Evolutionary conservation across 2,329 filamentous ascomycete species (phyloP).

Genomic region (Alternaria triticina): DNA sequence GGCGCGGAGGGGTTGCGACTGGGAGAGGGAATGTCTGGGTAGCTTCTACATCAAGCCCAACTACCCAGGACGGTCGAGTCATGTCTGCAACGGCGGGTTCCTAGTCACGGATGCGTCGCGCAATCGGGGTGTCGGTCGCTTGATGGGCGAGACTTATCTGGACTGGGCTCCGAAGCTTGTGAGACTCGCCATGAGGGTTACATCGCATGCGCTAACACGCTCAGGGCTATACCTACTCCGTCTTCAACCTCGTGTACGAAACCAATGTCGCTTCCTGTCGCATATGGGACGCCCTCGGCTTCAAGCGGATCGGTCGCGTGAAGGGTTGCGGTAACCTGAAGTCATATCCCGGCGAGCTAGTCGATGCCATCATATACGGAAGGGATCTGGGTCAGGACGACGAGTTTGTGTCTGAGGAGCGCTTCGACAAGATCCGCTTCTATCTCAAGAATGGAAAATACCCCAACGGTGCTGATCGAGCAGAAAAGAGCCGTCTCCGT

Average conservation of each 20-base stretch:
- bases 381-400: conserved; percentile 69
- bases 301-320: conserved; percentile 88
- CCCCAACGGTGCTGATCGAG: conserved; percentile 88
- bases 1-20: conserved; percentile 63
- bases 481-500: conserved; percentile 92
- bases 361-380: conserved; percentile 66
- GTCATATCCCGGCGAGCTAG: conserved; percentile 53
- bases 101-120: conserved; percentile 56
- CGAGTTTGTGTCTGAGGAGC: conserved; percentile 89
- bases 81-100: conserved; percentile 75
- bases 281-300: conserved; percentile 90
- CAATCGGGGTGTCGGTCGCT: conserved; percentile 57
- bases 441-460: conserved; percentile 96
- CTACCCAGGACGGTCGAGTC: conserved; percentile 87
- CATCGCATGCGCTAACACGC: conserved; percentile 6
- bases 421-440: conserved; percentile 98
- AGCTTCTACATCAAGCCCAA: conserved; percentile 96
- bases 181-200: conserved; percentile 12
- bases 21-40: conserved; percentile 81
- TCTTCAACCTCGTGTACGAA: conserved; percentile 95
- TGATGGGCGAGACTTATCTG: conserved; percentile 61
- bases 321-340: conserved; percentile 59
- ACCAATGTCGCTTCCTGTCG: conserved; percentile 88
- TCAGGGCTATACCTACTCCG: conserved; percentile 84
- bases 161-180: conserved; percentile 61